Conservation (phyloP, 2,329 filamentous ascomycete genomes). For the Curvularia eragrostidis region DNA sequence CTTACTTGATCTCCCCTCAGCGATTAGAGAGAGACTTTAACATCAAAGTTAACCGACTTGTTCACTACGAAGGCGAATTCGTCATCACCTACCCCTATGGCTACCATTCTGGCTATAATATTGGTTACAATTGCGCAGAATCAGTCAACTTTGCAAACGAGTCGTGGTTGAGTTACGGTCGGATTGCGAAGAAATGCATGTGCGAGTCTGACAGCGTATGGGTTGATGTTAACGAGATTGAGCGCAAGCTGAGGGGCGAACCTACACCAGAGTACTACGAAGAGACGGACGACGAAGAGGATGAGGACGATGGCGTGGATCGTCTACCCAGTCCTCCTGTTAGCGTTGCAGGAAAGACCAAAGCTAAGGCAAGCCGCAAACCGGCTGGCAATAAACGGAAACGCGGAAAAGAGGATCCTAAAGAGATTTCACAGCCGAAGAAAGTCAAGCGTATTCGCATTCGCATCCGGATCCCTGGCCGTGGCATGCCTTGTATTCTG, state of each 20-base stretch:
- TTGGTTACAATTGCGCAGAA: conserved; percentile 98
- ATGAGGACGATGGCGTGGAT: conserved; percentile 62
- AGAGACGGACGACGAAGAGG: conserved; percentile 74
- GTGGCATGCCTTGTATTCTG: conserved; percentile 84
- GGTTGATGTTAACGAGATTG: conserved; percentile 95
- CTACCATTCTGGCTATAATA: conserved; percentile 96
- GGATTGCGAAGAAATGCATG: conserved; percentile 95
- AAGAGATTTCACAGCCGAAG: conserved; percentile 62
- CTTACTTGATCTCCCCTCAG: conserved; percentile 92
- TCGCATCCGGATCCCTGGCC: conserved; percentile 71
- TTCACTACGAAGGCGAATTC: conserved; percentile 96
- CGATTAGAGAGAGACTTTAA: conserved; percentile 86
- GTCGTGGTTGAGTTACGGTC: conserved; percentile 92
- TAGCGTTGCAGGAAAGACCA: conserved; percentile 73
- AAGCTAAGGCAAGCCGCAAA: conserved; percentile 73
- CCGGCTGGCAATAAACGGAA: conserved; percentile 67
- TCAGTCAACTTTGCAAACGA: conserved; percentile 98
- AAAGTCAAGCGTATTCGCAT: conserved; percentile 77
- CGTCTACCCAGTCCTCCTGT: conserved; percentile 80
- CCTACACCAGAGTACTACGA: conserved; percentile 80
- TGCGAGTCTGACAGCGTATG: conserved; percentile 98
- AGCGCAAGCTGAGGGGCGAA: conserved; percentile 90
- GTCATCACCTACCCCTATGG: conserved; percentile 98
- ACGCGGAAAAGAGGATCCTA: conserved; percentile 53
- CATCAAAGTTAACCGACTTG: conserved; percentile 94